phyloP scores from a whole-genome alignment of 495 filamentous ascomycete genomes.

The Lentithecium fluviatile region DNA sequence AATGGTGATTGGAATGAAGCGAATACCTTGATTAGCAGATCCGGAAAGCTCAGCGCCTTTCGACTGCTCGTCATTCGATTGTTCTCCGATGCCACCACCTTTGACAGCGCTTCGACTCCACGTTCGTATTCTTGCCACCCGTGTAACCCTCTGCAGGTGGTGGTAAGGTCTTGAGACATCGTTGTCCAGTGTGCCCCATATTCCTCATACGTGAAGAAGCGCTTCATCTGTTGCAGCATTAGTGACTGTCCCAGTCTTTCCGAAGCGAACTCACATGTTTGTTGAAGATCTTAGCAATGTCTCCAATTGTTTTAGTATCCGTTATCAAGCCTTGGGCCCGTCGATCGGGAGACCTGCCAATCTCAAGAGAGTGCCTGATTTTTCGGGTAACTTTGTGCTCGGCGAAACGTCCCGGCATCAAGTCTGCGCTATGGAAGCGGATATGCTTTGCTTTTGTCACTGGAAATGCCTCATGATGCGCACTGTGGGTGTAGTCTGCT shows the following conservation, averaged over 20 bases:
- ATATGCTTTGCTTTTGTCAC: constrained; percentile 38
- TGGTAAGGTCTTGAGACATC: constrained; percentile 72
- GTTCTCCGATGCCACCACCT: constrained; percentile 69
- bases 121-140: constrained; percentile 80
- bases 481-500: constrained; percentile 57
- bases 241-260: background rate
- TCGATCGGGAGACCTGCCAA: constrained; percentile 33
- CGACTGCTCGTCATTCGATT: constrained; percentile 60
- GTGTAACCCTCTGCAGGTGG: constrained; percentile 64
- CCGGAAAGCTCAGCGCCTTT: constrained; percentile 75
- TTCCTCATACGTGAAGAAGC: constrained; percentile 82
- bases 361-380: constrained; percentile 41
- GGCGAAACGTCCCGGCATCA: constrained; percentile 49
- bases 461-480: constrained; percentile 22
- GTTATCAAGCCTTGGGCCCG: constrained; percentile 51
- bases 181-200: constrained; percentile 85
- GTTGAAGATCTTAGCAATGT: constrained; percentile 75
- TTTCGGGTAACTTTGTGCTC: constrained; percentile 28
- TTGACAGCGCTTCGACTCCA: constrained; percentile 82
- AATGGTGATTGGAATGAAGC: background rate
- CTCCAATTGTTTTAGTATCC: constrained; percentile 67
- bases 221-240: constrained; percentile 58
- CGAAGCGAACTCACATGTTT: constrained; percentile 55
- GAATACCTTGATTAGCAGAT: constrained; percentile 85
- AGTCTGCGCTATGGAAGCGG: constrained; percentile 61